Evolutionary conservation across 164 flowering plant genomes (phyloP).

Genomic region (Echeveria elegans): DNA sequence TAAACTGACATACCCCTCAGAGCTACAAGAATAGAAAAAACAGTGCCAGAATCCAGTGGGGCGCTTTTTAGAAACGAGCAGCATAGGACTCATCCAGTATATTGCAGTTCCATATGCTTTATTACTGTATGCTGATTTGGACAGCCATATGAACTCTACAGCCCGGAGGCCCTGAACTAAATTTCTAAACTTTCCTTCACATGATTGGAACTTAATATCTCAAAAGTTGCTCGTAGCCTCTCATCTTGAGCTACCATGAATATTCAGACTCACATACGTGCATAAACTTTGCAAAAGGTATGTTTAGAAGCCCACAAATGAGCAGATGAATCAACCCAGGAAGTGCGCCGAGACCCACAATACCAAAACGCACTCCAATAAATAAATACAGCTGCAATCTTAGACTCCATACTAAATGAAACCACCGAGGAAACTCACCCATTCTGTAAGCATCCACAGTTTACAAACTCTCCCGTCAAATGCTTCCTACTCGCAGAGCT

Average conservation of each 20-base stretch:
- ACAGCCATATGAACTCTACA: conserved; percentile 56
- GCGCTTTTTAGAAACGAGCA: conserved; percentile 36
- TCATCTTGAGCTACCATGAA: conserved; percentile 67
- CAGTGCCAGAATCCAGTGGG: conserved; percentile 56
- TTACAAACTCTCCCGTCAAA: conserved; percentile 78
- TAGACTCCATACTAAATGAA: conserved; percentile 49
- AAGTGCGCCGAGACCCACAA: conserved; percentile 60
- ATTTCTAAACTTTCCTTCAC: conserved; percentile 74
- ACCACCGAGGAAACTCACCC: conserved; percentile 73
- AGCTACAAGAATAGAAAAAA: conserved; percentile 65
- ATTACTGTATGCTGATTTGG: conserved; percentile 31
- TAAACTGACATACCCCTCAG: conserved; percentile 44
- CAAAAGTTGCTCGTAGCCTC: conserved; percentile 63
- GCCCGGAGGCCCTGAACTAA: conserved; percentile 42
- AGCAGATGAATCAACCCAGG: conserved; percentile 53
- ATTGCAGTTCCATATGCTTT: conserved; percentile 35
- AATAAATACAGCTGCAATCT: conserved; percentile 43
- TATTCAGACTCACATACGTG: conserved; percentile 37
- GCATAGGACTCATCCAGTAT: conserved; percentile 86
- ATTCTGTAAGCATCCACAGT: conserved; percentile 83
- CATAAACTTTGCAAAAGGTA: conserved; percentile 59
- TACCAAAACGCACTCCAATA: conserved; percentile 34
- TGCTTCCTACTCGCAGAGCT: conserved; percentile 51
- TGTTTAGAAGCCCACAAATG: conserved; percentile 46
- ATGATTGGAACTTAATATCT: conserved; percentile 81